Evolutionary conservation across 176 grass and related monocot genomes (phyloP).

Genomic region (Canna indica): DNA sequence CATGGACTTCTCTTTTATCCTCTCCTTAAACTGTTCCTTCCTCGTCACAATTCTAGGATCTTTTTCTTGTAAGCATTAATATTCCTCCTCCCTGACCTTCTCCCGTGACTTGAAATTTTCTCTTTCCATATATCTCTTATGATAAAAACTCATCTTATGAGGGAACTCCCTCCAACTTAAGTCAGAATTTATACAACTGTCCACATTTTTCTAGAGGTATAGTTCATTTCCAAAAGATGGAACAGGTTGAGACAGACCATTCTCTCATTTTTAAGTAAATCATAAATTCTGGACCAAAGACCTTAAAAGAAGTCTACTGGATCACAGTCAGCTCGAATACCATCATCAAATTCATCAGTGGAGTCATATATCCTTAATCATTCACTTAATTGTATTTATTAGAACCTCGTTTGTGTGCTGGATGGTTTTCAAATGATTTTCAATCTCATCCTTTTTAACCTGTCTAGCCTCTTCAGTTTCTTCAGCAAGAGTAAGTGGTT

Average conservation of each 20-base stretch:
- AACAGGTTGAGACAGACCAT: slow-evolving; percentile 85
- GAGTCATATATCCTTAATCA: slow-evolving; percentile 97
- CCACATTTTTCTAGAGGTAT: slow-evolving; percentile 47
- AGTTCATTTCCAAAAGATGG: slow-evolving; percentile 67
- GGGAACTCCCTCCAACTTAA: slow-evolving; percentile 98
- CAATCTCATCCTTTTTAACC: slow-evolving; percentile 92
- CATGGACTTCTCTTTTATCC: slow-evolving; percentile 61
- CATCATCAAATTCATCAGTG: slow-evolving; percentile 97
- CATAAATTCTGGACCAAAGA: slow-evolving; percentile 91
- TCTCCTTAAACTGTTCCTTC: slow-evolving; percentile 82
- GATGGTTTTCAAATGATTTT: slow-evolving; percentile 82
- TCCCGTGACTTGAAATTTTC: slow-evolving; percentile 75
- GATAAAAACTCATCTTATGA: slow-evolving; percentile 82
- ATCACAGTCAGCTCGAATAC: slow-evolving; percentile 78
- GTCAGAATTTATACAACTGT: slow-evolving; percentile 94
- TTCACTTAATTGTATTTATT: slow-evolving; percentile 76
- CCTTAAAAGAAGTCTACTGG: slow-evolving; percentile 94
- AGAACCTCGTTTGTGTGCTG: slow-evolving; percentile 90
- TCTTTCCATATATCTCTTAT: slow-evolving; percentile 98
- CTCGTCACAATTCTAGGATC: slow-evolving; percentile 81
- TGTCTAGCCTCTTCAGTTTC: slow-evolving; percentile 71
- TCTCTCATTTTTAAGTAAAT: slow-evolving; percentile 77
- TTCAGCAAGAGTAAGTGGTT: slow-evolving; percentile 59
- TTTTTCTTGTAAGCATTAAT: slow-evolving; percentile 75
- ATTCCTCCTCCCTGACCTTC: slow-evolving; percentile 69